These are phyloP conservation scores for Solanum rostratum DNA, from an alignment of 257 asterid genomes.

Conservation along the genomic window DNA sequence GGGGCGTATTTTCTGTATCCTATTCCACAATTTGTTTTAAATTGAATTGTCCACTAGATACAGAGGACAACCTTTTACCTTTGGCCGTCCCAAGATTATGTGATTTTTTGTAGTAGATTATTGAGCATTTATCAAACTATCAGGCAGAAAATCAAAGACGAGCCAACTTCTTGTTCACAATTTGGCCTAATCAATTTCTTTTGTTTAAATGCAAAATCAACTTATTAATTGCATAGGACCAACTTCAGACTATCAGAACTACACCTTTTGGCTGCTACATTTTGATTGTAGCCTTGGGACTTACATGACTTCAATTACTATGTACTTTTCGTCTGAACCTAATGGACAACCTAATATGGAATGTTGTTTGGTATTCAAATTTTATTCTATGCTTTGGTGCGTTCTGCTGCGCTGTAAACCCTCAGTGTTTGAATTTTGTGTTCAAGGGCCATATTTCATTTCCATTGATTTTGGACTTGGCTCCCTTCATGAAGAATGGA, in stretches of 20 bases:
- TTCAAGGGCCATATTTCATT: conserved; percentile 72
- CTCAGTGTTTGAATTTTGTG: background rate
- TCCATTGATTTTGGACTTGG: conserved; percentile 50
- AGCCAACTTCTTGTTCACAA: background rate
- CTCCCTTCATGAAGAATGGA: conserved; percentile 39
- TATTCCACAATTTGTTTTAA: background rate
- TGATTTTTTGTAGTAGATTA: background rate
- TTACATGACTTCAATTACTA: background rate
- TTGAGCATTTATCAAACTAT: background rate
- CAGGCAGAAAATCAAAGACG: background rate
- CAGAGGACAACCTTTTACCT: background rate
- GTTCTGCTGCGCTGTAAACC: background rate
- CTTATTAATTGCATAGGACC: background rate
- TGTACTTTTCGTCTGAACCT: background rate
- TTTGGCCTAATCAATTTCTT: background rate
- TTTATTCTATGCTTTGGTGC: background rate
- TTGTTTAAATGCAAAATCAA: background rate
- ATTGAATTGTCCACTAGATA: background rate
- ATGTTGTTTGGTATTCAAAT: background rate
- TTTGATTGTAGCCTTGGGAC: background rate
- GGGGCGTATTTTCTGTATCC: background rate
- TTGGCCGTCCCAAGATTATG: background rate
- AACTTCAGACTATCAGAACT: background rate
- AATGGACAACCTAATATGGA: background rate
- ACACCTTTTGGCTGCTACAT: background rate